phyloP scores from a whole-genome alignment of 2,329 filamentous ascomycete species.

The Stenocarpella maydis region DNA sequence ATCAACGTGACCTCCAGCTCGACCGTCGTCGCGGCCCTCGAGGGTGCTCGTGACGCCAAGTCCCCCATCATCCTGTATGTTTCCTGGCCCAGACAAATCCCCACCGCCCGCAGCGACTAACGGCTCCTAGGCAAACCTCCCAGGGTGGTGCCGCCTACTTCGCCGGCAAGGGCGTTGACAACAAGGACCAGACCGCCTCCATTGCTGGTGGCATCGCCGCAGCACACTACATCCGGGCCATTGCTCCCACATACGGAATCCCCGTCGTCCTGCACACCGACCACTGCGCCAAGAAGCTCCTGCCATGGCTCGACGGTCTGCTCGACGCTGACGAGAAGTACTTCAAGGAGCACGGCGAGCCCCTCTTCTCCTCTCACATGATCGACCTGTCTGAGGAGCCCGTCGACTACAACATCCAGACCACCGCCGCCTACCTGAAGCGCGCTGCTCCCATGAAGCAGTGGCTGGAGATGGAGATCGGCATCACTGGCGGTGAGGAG shows the following conservation, averaged over 20 bases:
- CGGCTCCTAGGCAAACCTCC: conserved; percentile 69
- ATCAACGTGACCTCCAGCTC: conserved; percentile 96
- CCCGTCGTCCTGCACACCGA: conserved; percentile 96
- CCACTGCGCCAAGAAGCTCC: conserved; percentile 99
- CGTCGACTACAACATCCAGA: conserved; percentile 89
- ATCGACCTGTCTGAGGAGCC: conserved; percentile 95
- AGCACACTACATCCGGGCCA: conserved; percentile 90
- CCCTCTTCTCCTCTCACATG: conserved; percentile 98
- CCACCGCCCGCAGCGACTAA: not conserved
- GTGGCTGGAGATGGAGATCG: conserved; percentile 98
- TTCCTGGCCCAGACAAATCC: not conserved
- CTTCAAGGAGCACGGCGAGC: conserved; percentile 92
- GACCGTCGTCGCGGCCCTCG: conserved; percentile 78
- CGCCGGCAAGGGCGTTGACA: conserved; percentile 87
- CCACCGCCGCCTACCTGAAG: conserved; percentile 92
- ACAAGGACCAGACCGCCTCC: conserved; percentile 84
- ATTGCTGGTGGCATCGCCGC: conserved; percentile 87
- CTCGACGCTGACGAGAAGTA: conserved; percentile 91
- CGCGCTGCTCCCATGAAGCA: conserved; percentile 96
- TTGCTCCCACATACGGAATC: conserved; percentile 87
- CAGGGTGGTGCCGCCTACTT: conserved; percentile 96
- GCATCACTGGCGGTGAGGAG: conserved; percentile 96
- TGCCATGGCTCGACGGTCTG: conserved; percentile 97
- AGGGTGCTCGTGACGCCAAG: conserved; percentile 93
- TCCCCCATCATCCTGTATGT: conserved; percentile 80